Evolutionary conservation across 768 basidiomycete species (phyloP).

Genomic region (Serendipita indica): DNA sequence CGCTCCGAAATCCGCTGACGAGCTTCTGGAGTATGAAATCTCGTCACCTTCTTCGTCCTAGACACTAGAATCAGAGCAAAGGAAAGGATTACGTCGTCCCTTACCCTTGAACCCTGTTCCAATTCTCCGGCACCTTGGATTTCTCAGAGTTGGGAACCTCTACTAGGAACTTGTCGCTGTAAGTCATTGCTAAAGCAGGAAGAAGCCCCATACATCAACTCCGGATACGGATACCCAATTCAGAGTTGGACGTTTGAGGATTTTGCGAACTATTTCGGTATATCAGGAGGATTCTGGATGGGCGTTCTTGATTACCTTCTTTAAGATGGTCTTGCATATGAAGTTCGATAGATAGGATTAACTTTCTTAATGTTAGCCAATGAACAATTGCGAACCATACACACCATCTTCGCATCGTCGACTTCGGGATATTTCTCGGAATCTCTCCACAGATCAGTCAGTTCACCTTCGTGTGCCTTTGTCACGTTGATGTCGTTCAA

Average conservation of each 20-base stretch:
- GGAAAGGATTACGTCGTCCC: conserved; percentile 15
- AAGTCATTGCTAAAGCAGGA: background rate
- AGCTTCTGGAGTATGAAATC: conserved; percentile 65
- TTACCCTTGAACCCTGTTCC: conserved; percentile 56
- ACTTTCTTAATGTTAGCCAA: conserved; percentile 27
- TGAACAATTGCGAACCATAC: conserved; percentile 16
- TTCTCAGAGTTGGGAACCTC: conserved; percentile 54
- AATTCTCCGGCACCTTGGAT: conserved; percentile 33
- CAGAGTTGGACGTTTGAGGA: conserved; percentile 56
- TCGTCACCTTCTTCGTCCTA: conserved; percentile 55
- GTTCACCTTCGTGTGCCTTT: conserved; percentile 49
- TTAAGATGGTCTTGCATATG: conserved; percentile 65
- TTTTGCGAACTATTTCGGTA: conserved; percentile 46
- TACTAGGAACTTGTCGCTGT: conserved; percentile 52
- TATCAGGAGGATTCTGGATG: background rate
- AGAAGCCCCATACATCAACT: conserved; percentile 44
- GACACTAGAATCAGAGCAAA: background rate
- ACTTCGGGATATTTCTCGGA: conserved; percentile 38
- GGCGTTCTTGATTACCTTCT: conserved; percentile 29
- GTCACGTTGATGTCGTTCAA: conserved; percentile 43
- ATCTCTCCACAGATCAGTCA: conserved; percentile 55
- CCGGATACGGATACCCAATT: conserved; percentile 50
- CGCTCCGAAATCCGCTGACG: conserved; percentile 49
- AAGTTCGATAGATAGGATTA: conserved; percentile 47
- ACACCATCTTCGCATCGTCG: conserved; percentile 44